Percentiles rank a stretch among this genome's conserved stretches.
Conservation (phyloP, 2,329 filamentous ascomycete species). For the Ilyonectria sp. region DNA sequence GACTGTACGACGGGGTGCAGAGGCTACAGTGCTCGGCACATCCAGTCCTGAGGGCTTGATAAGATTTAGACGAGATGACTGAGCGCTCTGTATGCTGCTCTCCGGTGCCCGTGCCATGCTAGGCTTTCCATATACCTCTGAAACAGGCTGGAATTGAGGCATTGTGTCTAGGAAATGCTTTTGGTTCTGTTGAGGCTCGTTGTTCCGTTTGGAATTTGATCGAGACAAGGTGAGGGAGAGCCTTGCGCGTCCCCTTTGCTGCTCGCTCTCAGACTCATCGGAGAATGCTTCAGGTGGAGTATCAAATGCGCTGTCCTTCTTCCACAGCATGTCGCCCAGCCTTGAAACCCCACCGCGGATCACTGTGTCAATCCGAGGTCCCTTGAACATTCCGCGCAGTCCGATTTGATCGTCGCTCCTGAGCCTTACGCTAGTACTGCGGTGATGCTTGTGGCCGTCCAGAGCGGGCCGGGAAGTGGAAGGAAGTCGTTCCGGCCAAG, state of each 20-base stretch:
- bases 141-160: slow-evolving; percentile 63
- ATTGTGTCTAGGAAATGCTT: slow-evolving; percentile 68
- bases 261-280: slow-evolving; percentile 66
- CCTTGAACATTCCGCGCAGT: slow-evolving; percentile 81
- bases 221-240: slow-evolving; percentile 55
- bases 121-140: slow-evolving; percentile 44
- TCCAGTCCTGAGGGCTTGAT: slow-evolving; percentile 67
- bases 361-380: slow-evolving; percentile 80
- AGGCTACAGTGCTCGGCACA: slow-evolving; percentile 59
- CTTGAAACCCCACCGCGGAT: slow-evolving; percentile 73
- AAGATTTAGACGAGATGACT: slow-evolving; percentile 62
- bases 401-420: slow-evolving; percentile 54
- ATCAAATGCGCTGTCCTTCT: slow-evolving; percentile 60
- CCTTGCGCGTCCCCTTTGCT: slow-evolving; percentile 56
- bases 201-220: slow-evolving; percentile 50
- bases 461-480: slow-evolving; percentile 56
- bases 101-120: slow-evolving; percentile 31
- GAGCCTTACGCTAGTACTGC: slow-evolving; percentile 64
- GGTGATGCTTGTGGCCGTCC: slow-evolving; percentile 64
- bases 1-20: slow-evolving; percentile 51
- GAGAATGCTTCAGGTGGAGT: slow-evolving; percentile 57
- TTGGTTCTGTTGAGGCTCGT: slow-evolving; percentile 50
- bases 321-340: slow-evolving; percentile 71
- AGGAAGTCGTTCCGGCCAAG: slow-evolving; percentile 49
- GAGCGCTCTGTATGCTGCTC: slow-evolving; percentile 50